Base-by-base conservation (phyloP, 163 green algal species). In the Trebouxiophyceae sp. region DNA sequence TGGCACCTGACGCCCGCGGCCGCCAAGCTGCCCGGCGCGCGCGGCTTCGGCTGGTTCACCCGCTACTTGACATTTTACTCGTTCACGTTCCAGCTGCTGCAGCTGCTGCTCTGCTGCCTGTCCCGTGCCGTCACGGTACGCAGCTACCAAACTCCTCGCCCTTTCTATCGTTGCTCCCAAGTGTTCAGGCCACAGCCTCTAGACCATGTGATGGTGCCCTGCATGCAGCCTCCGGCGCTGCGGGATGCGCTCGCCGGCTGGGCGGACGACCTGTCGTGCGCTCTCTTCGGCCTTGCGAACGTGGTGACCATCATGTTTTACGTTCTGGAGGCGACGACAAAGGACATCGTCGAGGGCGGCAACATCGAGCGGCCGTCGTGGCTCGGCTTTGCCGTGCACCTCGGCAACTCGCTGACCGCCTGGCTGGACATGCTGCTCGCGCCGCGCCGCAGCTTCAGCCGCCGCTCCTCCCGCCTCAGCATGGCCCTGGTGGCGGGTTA, bases 41-140 rank as follows among this genome's bases (percentile, higher is more conserved):
- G 58, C 1, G 80, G 81, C 16, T 89, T 88, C 78, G 83, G 83
- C 57, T 86, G 76, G 74, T 89, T 84, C 66, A 83, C 84, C 60
- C 61, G 76, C 30, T 89, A 89, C 68, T 64, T 89, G 27, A 89
- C 83, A 0, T 89, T 89, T 57, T 86, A 72, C 46, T 80, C 72
- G 19, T 89, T 73, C 62, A 86, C 78, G 2, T 57, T 86, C 44
- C 83, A 89, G 50, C 61, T 76, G 27, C n/a, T 80, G 20, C 69
- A 75, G 47, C 71, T 89, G 0, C 31, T 69, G 12, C 50, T 83
- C 0, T 76, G 59, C 57, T 72, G 64, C 63, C n/a, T 76, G 22
- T 50, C 66, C 24, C 45, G 76, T 20, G 31, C 16, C 39, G 16
- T 50, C 12, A 8, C 39, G 39, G 39, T 50, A 16, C 8, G 39